Conservation (phyloP, 768 basidiomycete genomes). For the Suillus fuscotomentosus region DNA sequence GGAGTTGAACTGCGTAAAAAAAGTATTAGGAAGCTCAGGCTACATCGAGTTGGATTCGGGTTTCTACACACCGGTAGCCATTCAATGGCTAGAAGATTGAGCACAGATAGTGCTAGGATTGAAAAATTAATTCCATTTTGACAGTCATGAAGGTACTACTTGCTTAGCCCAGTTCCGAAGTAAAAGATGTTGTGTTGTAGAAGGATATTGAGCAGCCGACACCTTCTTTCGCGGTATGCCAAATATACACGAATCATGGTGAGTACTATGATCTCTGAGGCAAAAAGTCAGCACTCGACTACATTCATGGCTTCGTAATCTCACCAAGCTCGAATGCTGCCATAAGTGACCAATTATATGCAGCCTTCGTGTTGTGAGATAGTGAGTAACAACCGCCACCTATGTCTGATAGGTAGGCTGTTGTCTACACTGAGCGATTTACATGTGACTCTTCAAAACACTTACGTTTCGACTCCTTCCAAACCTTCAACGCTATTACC, state of each 20-base stretch:
- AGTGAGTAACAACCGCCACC: background rate
- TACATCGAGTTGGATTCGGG: background rate
- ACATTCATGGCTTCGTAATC: background rate
- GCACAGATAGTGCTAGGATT: background rate
- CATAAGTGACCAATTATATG: background rate
- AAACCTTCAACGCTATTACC: background rate
- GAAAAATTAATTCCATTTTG: background rate
- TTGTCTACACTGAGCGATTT: background rate
- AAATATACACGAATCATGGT: background rate
- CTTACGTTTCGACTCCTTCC: background rate
- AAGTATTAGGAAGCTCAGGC: background rate
- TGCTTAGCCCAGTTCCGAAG: background rate
- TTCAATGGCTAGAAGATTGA: background rate
- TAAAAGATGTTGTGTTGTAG: background rate
- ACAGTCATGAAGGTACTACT: background rate
- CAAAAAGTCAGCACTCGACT: background rate
- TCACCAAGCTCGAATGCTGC: background rate
- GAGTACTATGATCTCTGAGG: background rate
- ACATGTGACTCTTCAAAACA: background rate
- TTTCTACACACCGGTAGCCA: background rate
- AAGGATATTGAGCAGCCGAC: background rate
- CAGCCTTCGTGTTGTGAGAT: background rate
- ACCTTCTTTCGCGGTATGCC: background rate
- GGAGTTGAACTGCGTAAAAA: background rate
- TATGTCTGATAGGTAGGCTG: background rate